Percentiles rank a stretch among this genome's conserved stretches.
These are phyloP conservation scores for Penicillium roqueforti DNA, from an alignment of 495 filamentous ascomycete genomes.

Conservation along the genomic window DNA sequence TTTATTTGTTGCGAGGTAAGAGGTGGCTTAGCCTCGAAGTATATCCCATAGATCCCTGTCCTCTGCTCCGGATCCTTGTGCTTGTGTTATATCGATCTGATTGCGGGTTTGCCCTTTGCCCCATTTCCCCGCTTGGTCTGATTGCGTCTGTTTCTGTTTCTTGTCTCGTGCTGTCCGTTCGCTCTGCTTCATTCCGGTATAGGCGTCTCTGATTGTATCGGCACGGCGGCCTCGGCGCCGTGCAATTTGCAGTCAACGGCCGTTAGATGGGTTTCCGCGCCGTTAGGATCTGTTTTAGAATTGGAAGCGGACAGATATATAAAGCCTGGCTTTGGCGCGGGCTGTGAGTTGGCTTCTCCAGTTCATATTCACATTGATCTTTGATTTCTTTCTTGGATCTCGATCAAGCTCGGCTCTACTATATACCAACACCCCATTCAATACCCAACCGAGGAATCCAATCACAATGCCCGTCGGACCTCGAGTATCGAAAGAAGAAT, in stretches of 20 bases:
- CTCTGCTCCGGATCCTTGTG: neutral
- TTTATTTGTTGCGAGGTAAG: neutral
- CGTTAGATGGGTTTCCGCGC: slow-evolving; percentile 3
- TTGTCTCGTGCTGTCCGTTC: slow-evolving; percentile 18
- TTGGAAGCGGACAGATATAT: neutral
- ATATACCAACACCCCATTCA: neutral
- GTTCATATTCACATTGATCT: neutral
- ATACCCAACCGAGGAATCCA: neutral
- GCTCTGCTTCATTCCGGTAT: slow-evolving; percentile 22
- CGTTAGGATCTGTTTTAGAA: slow-evolving; percentile 7
- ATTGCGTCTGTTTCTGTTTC: slow-evolving; percentile 11
- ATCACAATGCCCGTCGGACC: slow-evolving; percentile 35
- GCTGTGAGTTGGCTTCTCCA: neutral
- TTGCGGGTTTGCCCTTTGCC: slow-evolving; percentile 13
- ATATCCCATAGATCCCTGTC: neutral
- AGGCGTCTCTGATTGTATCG: slow-evolving; percentile 19
- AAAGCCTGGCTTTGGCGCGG: slow-evolving; percentile 2
- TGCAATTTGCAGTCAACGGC: slow-evolving; percentile 8
- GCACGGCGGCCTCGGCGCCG: slow-evolving; percentile 5
- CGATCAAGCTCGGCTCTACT: neutral
- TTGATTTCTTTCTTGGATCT: neutral
- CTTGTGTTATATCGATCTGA: slow-evolving; percentile 7
- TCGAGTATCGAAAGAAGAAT: slow-evolving; percentile 46
- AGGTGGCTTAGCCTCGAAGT: neutral
- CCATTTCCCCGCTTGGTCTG: slow-evolving; percentile 14